Conservation (phyloP, 2,329 filamentous ascomycete species). For the Esteya vermicola region DNA sequence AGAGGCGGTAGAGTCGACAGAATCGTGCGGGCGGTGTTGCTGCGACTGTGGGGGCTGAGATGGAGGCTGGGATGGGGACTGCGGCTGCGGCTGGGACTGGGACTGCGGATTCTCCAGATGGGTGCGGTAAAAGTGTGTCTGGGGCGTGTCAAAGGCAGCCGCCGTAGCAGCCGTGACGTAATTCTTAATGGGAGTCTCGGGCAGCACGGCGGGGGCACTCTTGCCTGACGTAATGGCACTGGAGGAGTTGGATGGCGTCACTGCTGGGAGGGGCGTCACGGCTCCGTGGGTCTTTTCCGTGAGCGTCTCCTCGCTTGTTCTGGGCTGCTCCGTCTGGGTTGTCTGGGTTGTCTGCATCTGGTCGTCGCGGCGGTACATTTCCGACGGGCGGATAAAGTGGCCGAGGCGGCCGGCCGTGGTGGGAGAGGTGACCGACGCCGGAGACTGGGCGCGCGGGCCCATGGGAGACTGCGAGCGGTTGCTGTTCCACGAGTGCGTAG, state of each 20-base stretch:
- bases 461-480: conserved; percentile 19
- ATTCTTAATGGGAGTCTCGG: background rate
- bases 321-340: background rate
- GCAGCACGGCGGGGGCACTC: no score
- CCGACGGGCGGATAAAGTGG: conserved; percentile 57
- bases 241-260: no score
- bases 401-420: conserved; percentile 27
- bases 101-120: no score
- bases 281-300: no score
- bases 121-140: background rate
- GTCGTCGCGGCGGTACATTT: conserved; percentile 56
- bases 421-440: no score
- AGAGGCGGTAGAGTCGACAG: background rate
- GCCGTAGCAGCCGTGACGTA: background rate
- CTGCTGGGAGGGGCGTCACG: no score
- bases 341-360: background rate
- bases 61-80: background rate
- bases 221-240: no score
- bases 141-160: background rate
- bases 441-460: conserved; percentile 15
- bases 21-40: background rate
- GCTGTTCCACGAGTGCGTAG: no score
- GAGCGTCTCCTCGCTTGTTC: background rate
- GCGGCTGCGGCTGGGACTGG: no score
- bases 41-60: background rate